Evolutionary conservation across 257 asterid species (phyloP).

Genomic region (Jacaranda copaia): DNA sequence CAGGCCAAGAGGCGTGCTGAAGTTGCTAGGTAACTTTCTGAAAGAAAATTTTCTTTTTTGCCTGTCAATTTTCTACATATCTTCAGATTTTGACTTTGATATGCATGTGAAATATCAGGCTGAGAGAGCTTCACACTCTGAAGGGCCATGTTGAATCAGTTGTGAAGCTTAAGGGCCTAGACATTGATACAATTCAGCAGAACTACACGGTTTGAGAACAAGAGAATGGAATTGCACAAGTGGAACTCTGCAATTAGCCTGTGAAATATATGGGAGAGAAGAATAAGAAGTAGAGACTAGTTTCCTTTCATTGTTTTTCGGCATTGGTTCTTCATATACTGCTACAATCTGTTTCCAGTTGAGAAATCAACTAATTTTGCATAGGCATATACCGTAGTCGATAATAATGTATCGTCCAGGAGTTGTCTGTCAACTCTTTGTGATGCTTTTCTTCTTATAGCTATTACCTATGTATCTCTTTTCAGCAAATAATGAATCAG

Average conservation of each 20-base stretch:
- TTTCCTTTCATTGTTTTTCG: not conserved
- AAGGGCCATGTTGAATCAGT: slow-evolving; percentile 67
- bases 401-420: not conserved
- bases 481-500: too few relatives aligned
- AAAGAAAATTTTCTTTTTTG: not conserved
- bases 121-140: slow-evolving; percentile 65
- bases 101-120: slow-evolving; percentile 29
- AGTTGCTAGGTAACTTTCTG: slow-evolving; percentile 48
- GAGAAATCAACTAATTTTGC: slow-evolving; percentile 12
- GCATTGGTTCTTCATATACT: not conserved
- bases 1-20: slow-evolving; percentile 67
- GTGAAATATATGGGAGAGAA: slow-evolving; percentile 31
- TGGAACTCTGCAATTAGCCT: slow-evolving; percentile 9
- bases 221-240: not conserved
- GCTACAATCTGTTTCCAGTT: not conserved
- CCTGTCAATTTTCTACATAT: too few relatives aligned
- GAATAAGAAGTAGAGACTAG: slow-evolving; percentile 30
- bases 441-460: not conserved
- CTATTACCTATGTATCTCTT: too few relatives aligned
- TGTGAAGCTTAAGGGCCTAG: slow-evolving; percentile 63
- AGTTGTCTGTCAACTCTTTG: slow-evolving; percentile 1
- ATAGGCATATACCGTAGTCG: not conserved
- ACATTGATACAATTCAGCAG: slow-evolving; percentile 55
- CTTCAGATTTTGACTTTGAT: too few relatives aligned
- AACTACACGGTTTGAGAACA: slow-evolving; percentile 58